These are phyloP conservation scores for Macroventuria anomochaeta DNA, from an alignment of 2,329 filamentous ascomycete species.

Conservation along the genomic window DNA sequence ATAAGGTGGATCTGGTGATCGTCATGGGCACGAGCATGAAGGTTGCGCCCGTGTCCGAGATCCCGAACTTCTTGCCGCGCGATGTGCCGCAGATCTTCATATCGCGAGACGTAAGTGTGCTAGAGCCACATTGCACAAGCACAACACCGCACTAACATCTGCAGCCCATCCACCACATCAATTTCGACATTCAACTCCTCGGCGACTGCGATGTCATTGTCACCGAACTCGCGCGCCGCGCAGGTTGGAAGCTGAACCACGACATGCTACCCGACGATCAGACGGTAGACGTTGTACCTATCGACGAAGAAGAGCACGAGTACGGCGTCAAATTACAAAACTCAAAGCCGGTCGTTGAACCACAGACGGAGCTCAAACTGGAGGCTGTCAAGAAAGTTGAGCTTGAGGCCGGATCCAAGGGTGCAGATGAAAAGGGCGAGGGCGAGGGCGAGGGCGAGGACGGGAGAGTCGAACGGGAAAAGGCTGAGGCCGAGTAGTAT, in stretches of 20 bases:
- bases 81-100: constrained; percentile 90
- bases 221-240: constrained; percentile 79
- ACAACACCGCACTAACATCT: constrained; percentile 8
- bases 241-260: constrained; percentile 80
- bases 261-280: constrained; percentile 80
- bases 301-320: constrained; percentile 40
- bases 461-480: neutral
- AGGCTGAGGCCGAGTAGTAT: too few relatives aligned
- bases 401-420: neutral
- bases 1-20: constrained; percentile 84
- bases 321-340: constrained; percentile 37
- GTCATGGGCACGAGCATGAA: constrained; percentile 97
- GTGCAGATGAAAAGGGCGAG: neutral
- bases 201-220: constrained; percentile 94
- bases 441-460: neutral
- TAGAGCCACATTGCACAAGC: too few relatives aligned
- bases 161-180: constrained; percentile 80
- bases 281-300: constrained; percentile 60
- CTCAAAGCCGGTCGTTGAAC: constrained; percentile 24
- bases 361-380: constrained; percentile 13
- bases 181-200: constrained; percentile 96
- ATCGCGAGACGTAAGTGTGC: constrained; percentile 72
- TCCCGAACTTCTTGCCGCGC: constrained; percentile 79
- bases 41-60: constrained; percentile 92
- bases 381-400: constrained; percentile 4